These are phyloP conservation scores for Pythium diclinum DNA, from an alignment of 352 stramenopile genomes.

Conservation along the genomic window DNA sequence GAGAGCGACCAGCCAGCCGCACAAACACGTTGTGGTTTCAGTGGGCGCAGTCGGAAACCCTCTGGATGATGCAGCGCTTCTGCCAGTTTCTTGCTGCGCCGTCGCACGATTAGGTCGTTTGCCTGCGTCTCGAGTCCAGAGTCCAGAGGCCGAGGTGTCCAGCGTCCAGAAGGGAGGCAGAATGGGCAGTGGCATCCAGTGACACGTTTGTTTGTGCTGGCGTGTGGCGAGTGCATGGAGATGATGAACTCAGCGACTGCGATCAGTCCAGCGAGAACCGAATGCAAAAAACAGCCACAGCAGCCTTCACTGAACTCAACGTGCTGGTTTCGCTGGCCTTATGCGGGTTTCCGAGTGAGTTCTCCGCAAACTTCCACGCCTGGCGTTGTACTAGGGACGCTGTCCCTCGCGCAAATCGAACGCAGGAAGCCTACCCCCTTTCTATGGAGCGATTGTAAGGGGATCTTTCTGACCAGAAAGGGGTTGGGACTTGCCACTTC, in stretches of 20 bases:
- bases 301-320: slow-evolving; percentile 18
- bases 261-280: slow-evolving; percentile 24
- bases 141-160: slow-evolving; percentile 2
- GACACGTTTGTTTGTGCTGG: slow-evolving; percentile 6
- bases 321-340: slow-evolving; percentile 18
- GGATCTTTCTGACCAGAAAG: slow-evolving; percentile 29
- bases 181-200: neutral
- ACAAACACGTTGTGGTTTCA: slow-evolving; percentile 13
- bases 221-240: slow-evolving; percentile 9
- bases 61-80: neutral
- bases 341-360: slow-evolving; percentile 8
- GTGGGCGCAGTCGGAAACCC: slow-evolving; percentile 4
- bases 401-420: slow-evolving; percentile 2
- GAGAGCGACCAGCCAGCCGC: slow-evolving; percentile 9
- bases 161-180: slow-evolving; percentile 5
- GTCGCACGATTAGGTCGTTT: slow-evolving; percentile 7
- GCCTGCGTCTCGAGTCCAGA: neutral
- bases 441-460: slow-evolving; percentile 21
- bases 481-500: neutral
- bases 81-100: slow-evolving; percentile 14
- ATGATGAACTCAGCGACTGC: slow-evolving; percentile 18
- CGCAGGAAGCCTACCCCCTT: slow-evolving; percentile 1
- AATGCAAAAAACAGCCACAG: slow-evolving; percentile 24
- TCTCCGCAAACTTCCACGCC: slow-evolving; percentile 2
- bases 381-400: slow-evolving; percentile 1